phyloP scores from a whole-genome alignment of 1,284 basidiomycete species.

The Amylostereum chailletii region DNA sequence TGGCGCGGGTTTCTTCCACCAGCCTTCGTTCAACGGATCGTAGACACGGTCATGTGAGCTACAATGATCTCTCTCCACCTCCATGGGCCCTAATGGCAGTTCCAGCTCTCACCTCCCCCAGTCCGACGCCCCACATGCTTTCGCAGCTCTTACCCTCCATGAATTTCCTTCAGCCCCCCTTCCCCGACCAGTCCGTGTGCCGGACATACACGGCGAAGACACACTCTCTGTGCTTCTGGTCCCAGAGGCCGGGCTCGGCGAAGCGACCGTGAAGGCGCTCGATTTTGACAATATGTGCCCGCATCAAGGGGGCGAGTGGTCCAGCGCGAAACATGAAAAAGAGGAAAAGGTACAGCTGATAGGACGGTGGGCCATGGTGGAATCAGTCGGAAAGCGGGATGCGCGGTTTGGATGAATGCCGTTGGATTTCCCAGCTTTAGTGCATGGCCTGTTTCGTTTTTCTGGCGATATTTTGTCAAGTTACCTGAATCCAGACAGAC shows the following conservation, averaged over 20 bases:
- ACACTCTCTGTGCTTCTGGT: constrained; percentile 35
- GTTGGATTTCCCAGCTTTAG: neutral
- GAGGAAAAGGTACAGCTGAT: constrained; percentile 7
- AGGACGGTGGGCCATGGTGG: constrained; percentile 31
- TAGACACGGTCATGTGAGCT: constrained; percentile 36
- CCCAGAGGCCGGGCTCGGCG: neutral
- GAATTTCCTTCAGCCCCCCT: constrained; percentile 5
- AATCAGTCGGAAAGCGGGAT: constrained; percentile 42
- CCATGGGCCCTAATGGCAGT: too few species aligned
- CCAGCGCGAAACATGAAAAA: neutral
- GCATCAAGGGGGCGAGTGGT: neutral
- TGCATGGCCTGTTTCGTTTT: too few species aligned
- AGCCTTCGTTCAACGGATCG: constrained; percentile 38
- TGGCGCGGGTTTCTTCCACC: constrained; percentile 52
- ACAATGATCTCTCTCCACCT: neutral
- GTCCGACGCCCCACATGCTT: neutral
- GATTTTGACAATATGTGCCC: neutral
- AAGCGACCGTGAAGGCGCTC: neutral
- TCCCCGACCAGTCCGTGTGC: constrained; percentile 25
- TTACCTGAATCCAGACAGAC: too few species aligned
- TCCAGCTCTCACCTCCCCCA: too few species aligned
- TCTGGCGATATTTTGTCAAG: too few species aligned
- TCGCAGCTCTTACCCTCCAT: constrained; percentile 10
- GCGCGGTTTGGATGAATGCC: constrained; percentile 36
- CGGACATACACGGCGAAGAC: constrained; percentile 39